Conservation (phyloP, 2,329 filamentous ascomycete genomes). For the Achaetomium macrosporum region DNA sequence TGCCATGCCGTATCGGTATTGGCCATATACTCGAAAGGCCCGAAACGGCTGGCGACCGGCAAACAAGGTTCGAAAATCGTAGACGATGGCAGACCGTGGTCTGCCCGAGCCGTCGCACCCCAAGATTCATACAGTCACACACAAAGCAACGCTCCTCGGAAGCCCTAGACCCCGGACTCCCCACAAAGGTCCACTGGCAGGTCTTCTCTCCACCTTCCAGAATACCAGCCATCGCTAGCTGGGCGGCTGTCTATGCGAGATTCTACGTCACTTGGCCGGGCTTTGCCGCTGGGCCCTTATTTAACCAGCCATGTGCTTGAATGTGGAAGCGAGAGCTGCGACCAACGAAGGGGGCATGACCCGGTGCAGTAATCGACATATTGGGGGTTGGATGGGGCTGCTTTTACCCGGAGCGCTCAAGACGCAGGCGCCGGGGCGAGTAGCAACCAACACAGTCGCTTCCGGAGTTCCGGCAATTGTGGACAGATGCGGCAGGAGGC, state of each 20-base stretch:
- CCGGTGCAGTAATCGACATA: slow-evolving; percentile 12
- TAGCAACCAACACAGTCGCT: background rate
- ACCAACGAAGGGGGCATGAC: slow-evolving; percentile 13
- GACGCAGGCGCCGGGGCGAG: slow-evolving; percentile 4
- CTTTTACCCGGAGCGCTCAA: slow-evolving; percentile 20
- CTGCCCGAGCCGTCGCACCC: no score
- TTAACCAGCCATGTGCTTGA: slow-evolving; percentile 5
- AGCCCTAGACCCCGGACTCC: slow-evolving; percentile 3
- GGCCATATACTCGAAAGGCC: slow-evolving; percentile 18
- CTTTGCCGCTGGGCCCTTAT: slow-evolving; percentile 7
- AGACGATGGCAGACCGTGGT: slow-evolving; percentile 4
- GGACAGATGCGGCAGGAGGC: slow-evolving; percentile 14
- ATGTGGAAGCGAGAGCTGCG: slow-evolving; percentile 1
- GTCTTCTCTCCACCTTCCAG: background rate
- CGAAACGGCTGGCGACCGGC: slow-evolving; percentile 9
- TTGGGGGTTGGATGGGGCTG: slow-evolving; percentile 11
- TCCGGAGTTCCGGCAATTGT: slow-evolving; percentile 25
- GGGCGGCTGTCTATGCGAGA: background rate
- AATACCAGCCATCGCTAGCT: slow-evolving; percentile 14
- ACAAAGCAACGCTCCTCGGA: slow-evolving; percentile 1
- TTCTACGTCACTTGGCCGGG: slow-evolving; percentile 10
- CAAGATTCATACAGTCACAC: background rate
- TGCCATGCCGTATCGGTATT: slow-evolving; percentile 1
- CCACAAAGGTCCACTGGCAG: background rate
- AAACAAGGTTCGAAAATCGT: background rate